Percentiles rank a stretch among this genome's conserved stretches.
Conservation (phyloP, 1,139 yeast genomes). For the Sugiyamaella neomexicana region DNA sequence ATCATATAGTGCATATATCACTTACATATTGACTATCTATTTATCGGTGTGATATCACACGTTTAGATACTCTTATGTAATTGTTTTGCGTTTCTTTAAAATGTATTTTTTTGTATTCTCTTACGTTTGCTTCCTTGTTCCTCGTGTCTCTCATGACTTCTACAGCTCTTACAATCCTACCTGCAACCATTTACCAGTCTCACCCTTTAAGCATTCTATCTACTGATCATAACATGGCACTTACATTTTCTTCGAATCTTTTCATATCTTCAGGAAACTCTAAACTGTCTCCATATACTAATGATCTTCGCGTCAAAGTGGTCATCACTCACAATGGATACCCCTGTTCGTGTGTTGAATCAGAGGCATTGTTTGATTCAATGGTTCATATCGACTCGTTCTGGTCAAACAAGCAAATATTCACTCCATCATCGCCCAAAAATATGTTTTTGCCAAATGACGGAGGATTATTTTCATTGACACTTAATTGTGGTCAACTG, state of each 20-base stretch:
- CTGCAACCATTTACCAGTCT: slow-evolving; percentile 4
- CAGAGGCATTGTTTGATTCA: slow-evolving; percentile 3
- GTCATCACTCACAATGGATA: slow-evolving; percentile 1
- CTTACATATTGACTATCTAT: neutral
- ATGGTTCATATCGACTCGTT: neutral
- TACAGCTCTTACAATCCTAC: neutral
- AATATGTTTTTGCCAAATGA: neutral
- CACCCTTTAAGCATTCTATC: slow-evolving; percentile 2
- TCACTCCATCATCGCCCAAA: neutral
- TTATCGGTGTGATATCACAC: neutral
- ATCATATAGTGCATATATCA: neutral
- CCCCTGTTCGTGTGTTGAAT: slow-evolving; percentile 1
- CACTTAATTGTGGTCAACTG: slow-evolving; percentile 6
- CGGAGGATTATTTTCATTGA: slow-evolving; percentile 9
- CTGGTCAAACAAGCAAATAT: slow-evolving; percentile 3
- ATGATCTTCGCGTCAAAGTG: slow-evolving; percentile 2
- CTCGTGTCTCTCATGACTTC: neutral
- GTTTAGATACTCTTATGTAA: neutral
- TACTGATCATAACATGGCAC: slow-evolving; percentile 1
- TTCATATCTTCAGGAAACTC: slow-evolving; percentile 7
- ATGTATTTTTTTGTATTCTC: neutral
- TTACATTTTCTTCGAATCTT: neutral
- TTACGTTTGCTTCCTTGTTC: neutral
- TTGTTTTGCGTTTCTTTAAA: no score
- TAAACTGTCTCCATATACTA: neutral